Conservation (phyloP, 495 filamentous ascomycete genomes). For the Xanthoparmelia taractica region DNA sequence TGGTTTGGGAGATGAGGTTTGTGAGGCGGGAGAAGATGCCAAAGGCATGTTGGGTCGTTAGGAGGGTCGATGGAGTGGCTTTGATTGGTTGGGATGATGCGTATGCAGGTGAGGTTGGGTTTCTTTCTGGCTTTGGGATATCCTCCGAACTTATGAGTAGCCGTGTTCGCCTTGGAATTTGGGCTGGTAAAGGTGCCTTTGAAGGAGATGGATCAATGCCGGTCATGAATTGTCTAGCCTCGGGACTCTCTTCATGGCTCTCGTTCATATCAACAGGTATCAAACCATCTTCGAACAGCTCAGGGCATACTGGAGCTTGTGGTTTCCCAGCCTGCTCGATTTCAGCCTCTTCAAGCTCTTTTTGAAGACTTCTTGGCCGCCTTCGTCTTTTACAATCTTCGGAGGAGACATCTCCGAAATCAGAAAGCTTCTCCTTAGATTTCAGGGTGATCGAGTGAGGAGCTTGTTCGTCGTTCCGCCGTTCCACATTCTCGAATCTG, state of each 20-base stretch:
- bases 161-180: background rate
- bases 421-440: slow-evolving; percentile 15
- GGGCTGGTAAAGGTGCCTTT: background rate
- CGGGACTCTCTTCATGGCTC: background rate
- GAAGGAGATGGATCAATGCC: slow-evolving; percentile 14
- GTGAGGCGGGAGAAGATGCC: slow-evolving; percentile 22
- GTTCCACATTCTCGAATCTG: slow-evolving; percentile 4
- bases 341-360: slow-evolving; percentile 23
- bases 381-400: slow-evolving; percentile 13
- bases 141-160: background rate
- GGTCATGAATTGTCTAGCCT: background rate
- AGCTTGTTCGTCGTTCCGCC: background rate
- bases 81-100: background rate
- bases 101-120: background rate
- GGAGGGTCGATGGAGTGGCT: background rate
- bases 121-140: slow-evolving; percentile 6
- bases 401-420: slow-evolving; percentile 19
- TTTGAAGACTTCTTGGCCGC: slow-evolving; percentile 21
- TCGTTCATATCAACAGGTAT: slow-evolving; percentile 3
- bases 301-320: background rate
- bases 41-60: slow-evolving; percentile 10
- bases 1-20: slow-evolving; percentile 17
- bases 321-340: background rate
- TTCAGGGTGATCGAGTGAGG: background rate
- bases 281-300: slow-evolving; percentile 12